phyloP scores from a whole-genome alignment of 169 alveolate species.

The Plasmodium ovale region DNA sequence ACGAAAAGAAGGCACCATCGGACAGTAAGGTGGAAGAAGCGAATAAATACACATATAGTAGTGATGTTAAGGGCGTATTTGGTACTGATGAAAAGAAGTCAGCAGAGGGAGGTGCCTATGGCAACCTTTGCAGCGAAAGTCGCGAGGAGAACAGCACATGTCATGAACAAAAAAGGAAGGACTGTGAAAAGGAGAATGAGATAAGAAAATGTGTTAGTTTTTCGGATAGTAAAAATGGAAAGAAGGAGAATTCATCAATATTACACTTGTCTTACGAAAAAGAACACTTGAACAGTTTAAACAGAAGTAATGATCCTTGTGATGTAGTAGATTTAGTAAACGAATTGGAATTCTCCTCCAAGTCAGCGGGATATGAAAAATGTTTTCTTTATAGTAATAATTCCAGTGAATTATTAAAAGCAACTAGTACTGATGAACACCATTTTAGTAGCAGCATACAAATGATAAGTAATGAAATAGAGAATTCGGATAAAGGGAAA shows the following conservation, averaged over 20 bases:
- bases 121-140: too few species aligned
- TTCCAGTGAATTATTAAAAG: neutral
- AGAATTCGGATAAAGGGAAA: neutral
- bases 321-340: neutral
- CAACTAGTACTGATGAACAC: neutral
- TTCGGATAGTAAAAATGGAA: neutral
- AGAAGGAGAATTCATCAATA: neutral
- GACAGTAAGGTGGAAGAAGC: neutral
- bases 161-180: too few species aligned
- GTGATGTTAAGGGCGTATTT: neutral
- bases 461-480: neutral
- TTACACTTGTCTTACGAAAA: slow-evolving; percentile 1
- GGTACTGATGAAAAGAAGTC: neutral
- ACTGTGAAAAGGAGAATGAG: neutral
- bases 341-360: slow-evolving; percentile 1
- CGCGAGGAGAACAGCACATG: too few species aligned
- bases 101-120: too few species aligned
- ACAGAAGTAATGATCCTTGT: neutral
- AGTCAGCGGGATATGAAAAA: neutral
- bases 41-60: neutral
- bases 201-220: neutral
- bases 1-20: neutral
- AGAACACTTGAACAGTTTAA: neutral
- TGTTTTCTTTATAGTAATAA: neutral
- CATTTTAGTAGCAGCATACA: neutral